Evolutionary conservation across 495 filamentous ascomycete genomes (phyloP).

Genomic region (Penicillium maclennaniae): DNA sequence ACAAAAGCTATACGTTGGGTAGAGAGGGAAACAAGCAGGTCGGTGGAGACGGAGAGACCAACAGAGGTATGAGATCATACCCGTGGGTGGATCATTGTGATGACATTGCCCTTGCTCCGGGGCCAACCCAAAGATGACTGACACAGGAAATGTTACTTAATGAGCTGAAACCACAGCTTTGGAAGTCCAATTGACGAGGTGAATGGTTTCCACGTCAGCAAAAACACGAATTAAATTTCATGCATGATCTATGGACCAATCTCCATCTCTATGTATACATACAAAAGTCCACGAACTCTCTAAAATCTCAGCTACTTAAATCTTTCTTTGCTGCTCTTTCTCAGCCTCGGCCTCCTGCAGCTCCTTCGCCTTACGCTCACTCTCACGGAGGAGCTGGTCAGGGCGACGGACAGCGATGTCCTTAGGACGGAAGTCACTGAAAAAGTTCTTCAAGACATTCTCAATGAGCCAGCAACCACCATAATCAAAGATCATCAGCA

Average conservation of each 20-base stretch:
- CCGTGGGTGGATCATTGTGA: constrained; percentile 12
- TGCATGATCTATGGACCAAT: constrained; percentile 18
- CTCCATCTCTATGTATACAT: constrained; percentile 25
- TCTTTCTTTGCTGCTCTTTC: constrained; percentile 42
- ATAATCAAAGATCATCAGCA: constrained; percentile 85
- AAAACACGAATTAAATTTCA: constrained; percentile 18
- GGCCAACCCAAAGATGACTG: not conserved
- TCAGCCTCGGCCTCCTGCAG: constrained; percentile 50
- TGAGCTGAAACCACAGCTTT: too few species aligned
- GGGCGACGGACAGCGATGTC: constrained; percentile 85
- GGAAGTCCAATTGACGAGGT: too few species aligned
- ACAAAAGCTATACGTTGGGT: not conserved
- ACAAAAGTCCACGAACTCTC: constrained; percentile 4
- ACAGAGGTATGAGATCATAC: constrained; percentile 20
- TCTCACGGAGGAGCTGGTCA: constrained; percentile 82
- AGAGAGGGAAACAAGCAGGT: constrained; percentile 1
- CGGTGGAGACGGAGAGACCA: not conserved
- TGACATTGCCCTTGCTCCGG: not conserved
- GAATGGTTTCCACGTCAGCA: not conserved
- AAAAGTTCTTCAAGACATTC: constrained; percentile 76
- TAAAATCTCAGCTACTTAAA: constrained; percentile 19
- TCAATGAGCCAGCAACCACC: constrained; percentile 85
- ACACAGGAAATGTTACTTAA: not conserved
- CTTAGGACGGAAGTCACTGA: constrained; percentile 90
- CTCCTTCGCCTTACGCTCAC: constrained; percentile 61